Evolutionary conservation across 495 filamentous ascomycete species (phyloP).

Genomic region (Aspergillus egyptiacus): DNA sequence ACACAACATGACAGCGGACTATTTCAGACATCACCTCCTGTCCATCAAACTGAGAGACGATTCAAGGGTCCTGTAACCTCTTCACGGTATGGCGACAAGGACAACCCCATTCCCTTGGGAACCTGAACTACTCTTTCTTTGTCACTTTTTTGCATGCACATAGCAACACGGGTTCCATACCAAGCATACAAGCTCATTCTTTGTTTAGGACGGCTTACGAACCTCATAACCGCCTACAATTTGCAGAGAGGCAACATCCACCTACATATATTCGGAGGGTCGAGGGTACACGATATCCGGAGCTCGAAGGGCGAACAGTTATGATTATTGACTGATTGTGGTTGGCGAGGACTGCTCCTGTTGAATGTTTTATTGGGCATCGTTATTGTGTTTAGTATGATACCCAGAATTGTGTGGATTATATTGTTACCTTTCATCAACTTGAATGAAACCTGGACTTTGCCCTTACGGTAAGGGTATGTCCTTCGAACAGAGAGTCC

Average conservation of each 20-base stretch:
- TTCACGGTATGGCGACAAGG: constrained; percentile 21
- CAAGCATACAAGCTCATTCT: constrained; percentile 4
- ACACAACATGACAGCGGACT: constrained; percentile 3
- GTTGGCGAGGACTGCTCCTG: not conserved
- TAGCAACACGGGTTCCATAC: not conserved
- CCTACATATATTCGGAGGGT: constrained; percentile 25
- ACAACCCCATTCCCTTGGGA: not conserved
- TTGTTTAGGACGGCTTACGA: constrained; percentile 7
- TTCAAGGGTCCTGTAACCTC: not conserved
- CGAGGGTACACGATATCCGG: constrained; percentile 19
- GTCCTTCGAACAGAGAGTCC: not conserved
- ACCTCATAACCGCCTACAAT: not conserved
- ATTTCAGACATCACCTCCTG: not conserved
- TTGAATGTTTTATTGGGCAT: constrained; percentile 11
- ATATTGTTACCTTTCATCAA: not conserved
- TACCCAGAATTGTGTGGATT: constrained; percentile 27
- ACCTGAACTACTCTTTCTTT: not conserved
- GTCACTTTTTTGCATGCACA: not conserved
- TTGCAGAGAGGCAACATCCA: constrained; percentile 19
- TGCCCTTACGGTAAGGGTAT: too few relatives aligned
- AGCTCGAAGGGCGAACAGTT: constrained; percentile 23
- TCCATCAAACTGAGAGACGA: constrained; percentile 10
- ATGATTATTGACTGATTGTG: constrained; percentile 33
- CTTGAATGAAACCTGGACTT: too few relatives aligned
- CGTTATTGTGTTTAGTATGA: constrained; percentile 21